Base-by-base conservation (phyloP, 2,329 filamentous ascomycete species). In the Verticillium nonalfalfae region DNA sequence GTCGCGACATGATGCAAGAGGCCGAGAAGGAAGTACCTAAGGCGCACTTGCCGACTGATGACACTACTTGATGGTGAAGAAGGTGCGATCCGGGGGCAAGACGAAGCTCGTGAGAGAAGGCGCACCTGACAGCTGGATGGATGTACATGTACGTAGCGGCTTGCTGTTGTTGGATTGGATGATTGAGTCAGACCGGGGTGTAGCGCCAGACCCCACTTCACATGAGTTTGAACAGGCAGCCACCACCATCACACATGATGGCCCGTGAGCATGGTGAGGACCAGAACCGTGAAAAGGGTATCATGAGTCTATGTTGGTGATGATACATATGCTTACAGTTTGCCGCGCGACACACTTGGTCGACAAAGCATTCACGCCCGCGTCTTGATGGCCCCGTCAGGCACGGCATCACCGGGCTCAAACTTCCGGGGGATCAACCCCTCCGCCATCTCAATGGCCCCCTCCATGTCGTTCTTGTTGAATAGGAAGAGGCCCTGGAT, bases 401-500 rank as follows among this genome's bases (percentile, higher is more conserved):
- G 66, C 5, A 71, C 59, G 10, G 68, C 61, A n/a, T 75, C 69
- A 54, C 78, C 79, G 0, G 81, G 74, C 70, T 85, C 83, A 66
- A 85, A 81, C 59, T 80, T 82, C 62, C 77, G 75, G 14, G 85
- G 84, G 36, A 88, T 82, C 62, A 91, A 76, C 1, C 83, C 85
- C 64, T 90, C 87, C 1, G 88, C 89, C 88, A 90, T 93, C 15
- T 79, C 78, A 66, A 98, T 93, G 14, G 94, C 94, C 1, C 94
- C 93, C 66, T 93, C 83, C 80, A 93, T 90, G 68, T 96, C 85
- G 65, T 89, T 90, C 78, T 99, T 99, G 76, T 98, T 96, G 74
- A 96, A 96, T 73, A 98, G 75, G 74, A 99, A 99, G 55, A 99
- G 76, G 0, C 95, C 95, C 75, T 99, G 95, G 35, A 99, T 86